Evolutionary conservation across 495 filamentous ascomycete genomes (phyloP), one percentile per base, ranked within the genome.

Genomic region (Lasiosphaeriaceae sp.): DNA sequence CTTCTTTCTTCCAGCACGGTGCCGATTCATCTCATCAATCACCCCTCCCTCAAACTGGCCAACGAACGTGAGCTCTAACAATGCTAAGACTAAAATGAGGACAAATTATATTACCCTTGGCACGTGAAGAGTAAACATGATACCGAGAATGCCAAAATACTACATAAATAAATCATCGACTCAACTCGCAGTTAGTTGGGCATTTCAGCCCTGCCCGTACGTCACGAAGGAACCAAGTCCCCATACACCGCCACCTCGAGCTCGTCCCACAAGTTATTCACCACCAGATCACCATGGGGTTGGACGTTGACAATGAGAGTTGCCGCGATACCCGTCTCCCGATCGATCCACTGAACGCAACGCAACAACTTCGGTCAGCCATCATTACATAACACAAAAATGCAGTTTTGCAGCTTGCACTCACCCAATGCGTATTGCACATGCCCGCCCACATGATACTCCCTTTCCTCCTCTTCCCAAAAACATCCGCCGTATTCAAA

Each of bases 361-460:
- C 41, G 29, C 47, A 51, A 12, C 46, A 11, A 34, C 47, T 1
- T n/a, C n/a, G n/a, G 39, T 43, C 39, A 43, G 49, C 54, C 22
- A 55, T n/a, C n/a, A n/a, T n/a, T n/a, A n/a, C n/a, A n/a, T n/a
- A n/a, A n/a, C n/a, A n/a, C n/a, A n/a, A n/a, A n/a, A n/a, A n/a
- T n/a, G n/a, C n/a, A n/a, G n/a, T n/a, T n/a, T n/a, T n/a, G n/a
- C n/a, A n/a, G n/a, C n/a, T n/a, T n/a, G n/a, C 19, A 61, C 69
- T 63, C 47, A 69, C 69, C 70, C 71, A 73, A 26, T 66, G 58
- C 21, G 54, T 21, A 58, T 66, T 69, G 20, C 45, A 26, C 50
- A 66, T 65, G 37, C 68, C 71, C 8, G 35, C 34, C 71, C 71
- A 74, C 61, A 62, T 66, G 62, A 73, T 57, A 23, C 70, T 73